Percentiles rank a stretch among this genome's conserved stretches.
These are phyloP conservation scores for Arthromyces matolae DNA, from an alignment of 768 basidiomycete species.

Conservation along the genomic window DNA sequence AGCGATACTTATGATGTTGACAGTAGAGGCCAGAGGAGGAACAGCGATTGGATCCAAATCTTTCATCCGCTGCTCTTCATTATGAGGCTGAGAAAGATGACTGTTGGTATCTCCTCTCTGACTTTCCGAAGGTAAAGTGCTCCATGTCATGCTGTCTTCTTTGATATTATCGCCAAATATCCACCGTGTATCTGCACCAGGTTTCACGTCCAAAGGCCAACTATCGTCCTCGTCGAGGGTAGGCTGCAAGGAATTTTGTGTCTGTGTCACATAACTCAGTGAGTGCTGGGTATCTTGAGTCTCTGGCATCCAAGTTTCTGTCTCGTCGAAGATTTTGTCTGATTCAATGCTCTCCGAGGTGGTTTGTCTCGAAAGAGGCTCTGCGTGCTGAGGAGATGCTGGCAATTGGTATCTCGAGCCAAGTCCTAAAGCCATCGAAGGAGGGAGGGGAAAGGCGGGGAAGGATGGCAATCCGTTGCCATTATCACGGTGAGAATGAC, in stretches of 20 bases:
- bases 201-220: constrained; percentile 70
- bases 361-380: constrained; percentile 46
- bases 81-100: constrained; percentile 20
- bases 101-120: constrained; percentile 41
- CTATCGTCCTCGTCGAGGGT: constrained; percentile 62
- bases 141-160: constrained; percentile 78
- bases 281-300: constrained; percentile 61
- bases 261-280: constrained; percentile 33
- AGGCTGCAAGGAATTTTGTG: constrained; percentile 26
- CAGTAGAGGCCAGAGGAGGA: constrained; percentile 32
- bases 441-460: constrained; percentile 39
- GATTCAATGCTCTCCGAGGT: constrained; percentile 51
- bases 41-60: constrained; percentile 11
- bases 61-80: constrained; percentile 9
- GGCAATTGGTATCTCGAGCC: constrained; percentile 28
- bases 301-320: constrained; percentile 51
- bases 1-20: constrained; percentile 35
- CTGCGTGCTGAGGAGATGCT: constrained; percentile 24
- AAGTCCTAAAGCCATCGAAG: constrained; percentile 44
- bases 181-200: constrained; percentile 57
- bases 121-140: constrained; percentile 59
- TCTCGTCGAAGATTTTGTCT: constrained; percentile 48
- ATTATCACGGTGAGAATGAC: constrained; percentile 23
- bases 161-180: constrained; percentile 49
- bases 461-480: constrained; percentile 32